Base-by-base conservation (phyloP, 345 rosid genomes). In the Isatis tinctoria region DNA sequence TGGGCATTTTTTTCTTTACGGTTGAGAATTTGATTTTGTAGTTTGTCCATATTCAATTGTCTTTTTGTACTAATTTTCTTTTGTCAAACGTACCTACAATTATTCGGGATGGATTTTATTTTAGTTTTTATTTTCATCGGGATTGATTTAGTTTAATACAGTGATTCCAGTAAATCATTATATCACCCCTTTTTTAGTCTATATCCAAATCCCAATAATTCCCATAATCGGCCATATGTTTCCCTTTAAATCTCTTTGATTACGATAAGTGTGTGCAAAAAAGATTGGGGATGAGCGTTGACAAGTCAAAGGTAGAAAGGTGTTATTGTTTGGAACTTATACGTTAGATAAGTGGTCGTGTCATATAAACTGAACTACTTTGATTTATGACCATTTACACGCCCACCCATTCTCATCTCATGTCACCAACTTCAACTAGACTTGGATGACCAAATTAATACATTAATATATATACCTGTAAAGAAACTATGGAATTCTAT, bases 361-460 rank as follows among this genome's bases (percentile, higher is more conserved):
- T 39, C 39, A 9, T 51, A 33, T 43, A 60, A 67, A 59, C 57
- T 67, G 56, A 67, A 60, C 74, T 39, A 60, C 57, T 67, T 75
- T 74, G 79, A 68, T 75, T 40, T 75, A 24, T 68, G 79, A 75
- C 79, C 56, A 26, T 68, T 60, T 67, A 60, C 79, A 75, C 79
- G 79, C 64, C 58, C 78, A 17, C 32, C 12, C 67, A 63, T 73
- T 64, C 47, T 43, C 32, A 43, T 67, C 73, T 67, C 39, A 37
- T 67, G 17, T 64, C 77, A 32, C 73, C 35, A 32, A 32, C 35
- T 32, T 32, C 16, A 60, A 28, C 39, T 67, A 60, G 69, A 67
- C 79, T 68, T 74, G 4, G 3, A 39, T 1, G 33, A 49, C 62
- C 67, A 58, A 37, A 9, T 8, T 26, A 33, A 4, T 28, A 58